Percentiles rank a stretch among this genome's conserved stretches.
Conservation (phyloP, 805 yeast genomes). For the Aciculoconidium aculeatum region DNA sequence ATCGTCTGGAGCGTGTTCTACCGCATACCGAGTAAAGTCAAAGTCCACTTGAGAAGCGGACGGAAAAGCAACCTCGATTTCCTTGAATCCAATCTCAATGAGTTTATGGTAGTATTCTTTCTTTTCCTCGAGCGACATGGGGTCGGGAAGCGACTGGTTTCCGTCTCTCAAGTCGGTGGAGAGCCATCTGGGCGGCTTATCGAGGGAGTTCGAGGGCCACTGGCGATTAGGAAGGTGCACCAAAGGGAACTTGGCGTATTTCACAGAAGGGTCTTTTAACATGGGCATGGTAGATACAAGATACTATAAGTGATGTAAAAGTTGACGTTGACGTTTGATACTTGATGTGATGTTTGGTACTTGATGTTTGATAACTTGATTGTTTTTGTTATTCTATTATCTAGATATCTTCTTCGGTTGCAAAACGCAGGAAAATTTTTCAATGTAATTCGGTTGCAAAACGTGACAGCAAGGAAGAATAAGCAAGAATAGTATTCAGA, state of each 20-base stretch:
- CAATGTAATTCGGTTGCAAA: background rate
- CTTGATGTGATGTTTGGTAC: background rate
- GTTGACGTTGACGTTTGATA: background rate
- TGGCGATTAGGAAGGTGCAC: slow-evolving; percentile 54
- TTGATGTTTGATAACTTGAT: background rate
- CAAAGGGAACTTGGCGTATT: slow-evolving; percentile 54
- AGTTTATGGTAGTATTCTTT: slow-evolving; percentile 63
- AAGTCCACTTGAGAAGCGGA: slow-evolving; percentile 76
- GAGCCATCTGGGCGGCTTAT: slow-evolving; percentile 73
- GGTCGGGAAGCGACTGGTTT: slow-evolving; percentile 80
- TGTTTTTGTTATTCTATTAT: background rate
- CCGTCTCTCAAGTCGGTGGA: slow-evolving; percentile 83
- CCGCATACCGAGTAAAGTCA: slow-evolving; percentile 72
- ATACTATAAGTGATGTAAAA: background rate
- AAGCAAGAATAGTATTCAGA: no score
- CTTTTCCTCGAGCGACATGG: slow-evolving; percentile 78
- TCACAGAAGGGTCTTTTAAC: slow-evolving; percentile 56
- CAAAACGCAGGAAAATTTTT: background rate
- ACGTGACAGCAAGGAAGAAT: no score
- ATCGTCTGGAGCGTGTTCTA: slow-evolving; percentile 69
- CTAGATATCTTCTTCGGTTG: background rate
- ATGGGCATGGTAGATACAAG: slow-evolving; percentile 15
- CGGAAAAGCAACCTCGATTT: slow-evolving; percentile 80
- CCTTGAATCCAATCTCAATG: slow-evolving; percentile 71
- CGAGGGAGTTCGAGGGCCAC: slow-evolving; percentile 62